Conservation (phyloP, 345 rosid genomes). For the Bruguiera sexangula region DNA sequence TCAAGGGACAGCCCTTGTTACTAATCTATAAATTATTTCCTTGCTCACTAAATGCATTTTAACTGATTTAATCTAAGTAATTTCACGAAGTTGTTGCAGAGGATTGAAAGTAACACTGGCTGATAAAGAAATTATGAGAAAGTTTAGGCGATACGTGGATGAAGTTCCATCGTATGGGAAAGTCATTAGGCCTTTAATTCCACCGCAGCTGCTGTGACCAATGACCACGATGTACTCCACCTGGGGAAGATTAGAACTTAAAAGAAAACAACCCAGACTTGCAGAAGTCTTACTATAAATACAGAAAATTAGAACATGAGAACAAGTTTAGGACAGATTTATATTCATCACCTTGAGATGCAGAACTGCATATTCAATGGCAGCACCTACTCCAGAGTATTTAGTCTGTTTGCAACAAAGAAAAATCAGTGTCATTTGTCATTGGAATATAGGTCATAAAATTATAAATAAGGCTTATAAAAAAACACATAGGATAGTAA, state of each 20-base stretch:
- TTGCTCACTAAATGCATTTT: no score
- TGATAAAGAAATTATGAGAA: neutral
- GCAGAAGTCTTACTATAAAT: neutral
- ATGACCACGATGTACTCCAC: conserved; percentile 79
- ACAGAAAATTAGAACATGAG: no score
- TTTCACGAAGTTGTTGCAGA: neutral
- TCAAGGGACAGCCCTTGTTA: neutral
- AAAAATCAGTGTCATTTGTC: neutral
- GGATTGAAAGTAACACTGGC: neutral
- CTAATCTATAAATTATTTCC: neutral
- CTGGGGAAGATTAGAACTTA: conserved; percentile 28
- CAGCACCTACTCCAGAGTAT: conserved; percentile 71
- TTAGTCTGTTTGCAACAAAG: conserved; percentile 25
- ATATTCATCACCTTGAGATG: conserved; percentile 73
- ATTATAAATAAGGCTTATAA: no score
- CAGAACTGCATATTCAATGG: conserved; percentile 87
- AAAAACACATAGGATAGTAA: neutral
- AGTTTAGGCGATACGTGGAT: conserved; percentile 52
- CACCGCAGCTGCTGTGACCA: conserved; percentile 95
- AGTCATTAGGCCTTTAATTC: conserved; percentile 94
- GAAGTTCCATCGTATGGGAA: conserved; percentile 60
- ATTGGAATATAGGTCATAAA: neutral
- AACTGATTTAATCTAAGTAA: neutral
- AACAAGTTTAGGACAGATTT: neutral
- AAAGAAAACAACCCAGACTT: neutral